These are phyloP conservation scores for Allium cepa DNA, from an alignment of 106 monocot species.

Conservation along the genomic window DNA sequence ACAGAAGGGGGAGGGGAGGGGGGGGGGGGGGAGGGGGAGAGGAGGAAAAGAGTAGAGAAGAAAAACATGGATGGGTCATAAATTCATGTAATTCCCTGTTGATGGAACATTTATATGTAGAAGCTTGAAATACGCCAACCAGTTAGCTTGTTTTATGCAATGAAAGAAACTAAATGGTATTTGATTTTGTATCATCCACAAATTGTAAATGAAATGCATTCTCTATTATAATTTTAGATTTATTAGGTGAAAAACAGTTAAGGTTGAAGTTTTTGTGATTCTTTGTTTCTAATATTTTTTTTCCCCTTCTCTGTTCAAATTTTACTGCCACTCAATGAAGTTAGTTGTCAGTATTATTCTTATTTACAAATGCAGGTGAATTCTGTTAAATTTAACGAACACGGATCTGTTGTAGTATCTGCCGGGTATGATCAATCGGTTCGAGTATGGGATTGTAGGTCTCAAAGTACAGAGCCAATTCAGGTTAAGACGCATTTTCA, in stretches of 20 bases:
- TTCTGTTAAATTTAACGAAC: slow-evolving; percentile 96
- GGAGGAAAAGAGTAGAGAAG: too few relatives aligned
- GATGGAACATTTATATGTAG: too few relatives aligned
- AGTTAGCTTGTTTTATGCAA: too few relatives aligned
- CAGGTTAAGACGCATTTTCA: slow-evolving; percentile 37
- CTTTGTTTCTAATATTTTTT: background rate
- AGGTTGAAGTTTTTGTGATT: background rate
- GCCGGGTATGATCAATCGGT: slow-evolving; percentile 97
- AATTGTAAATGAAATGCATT: too few relatives aligned
- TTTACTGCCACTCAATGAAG: background rate
- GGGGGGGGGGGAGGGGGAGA: too few relatives aligned
- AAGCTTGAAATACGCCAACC: too few relatives aligned
- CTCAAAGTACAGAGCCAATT: slow-evolving; percentile 96
- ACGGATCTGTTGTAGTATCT: slow-evolving; percentile 78
- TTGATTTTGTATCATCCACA: too few relatives aligned
- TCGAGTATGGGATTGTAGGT: slow-evolving; percentile 92
- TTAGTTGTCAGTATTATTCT: background rate
- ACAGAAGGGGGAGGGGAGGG: too few relatives aligned
- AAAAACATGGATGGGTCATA: too few relatives aligned
- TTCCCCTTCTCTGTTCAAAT: background rate
- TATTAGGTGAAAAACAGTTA: background rate
- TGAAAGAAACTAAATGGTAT: too few relatives aligned
- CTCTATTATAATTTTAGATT: too few relatives aligned
- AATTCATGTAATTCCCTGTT: too few relatives aligned
- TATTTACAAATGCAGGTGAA: slow-evolving; percentile 50